A percentile compares a stretch with the other conserved stretches of the same genome.
Conservation (phyloP, 2,329 filamentous ascomycete genomes). For the Davidsoniella eucalypti region DNA sequence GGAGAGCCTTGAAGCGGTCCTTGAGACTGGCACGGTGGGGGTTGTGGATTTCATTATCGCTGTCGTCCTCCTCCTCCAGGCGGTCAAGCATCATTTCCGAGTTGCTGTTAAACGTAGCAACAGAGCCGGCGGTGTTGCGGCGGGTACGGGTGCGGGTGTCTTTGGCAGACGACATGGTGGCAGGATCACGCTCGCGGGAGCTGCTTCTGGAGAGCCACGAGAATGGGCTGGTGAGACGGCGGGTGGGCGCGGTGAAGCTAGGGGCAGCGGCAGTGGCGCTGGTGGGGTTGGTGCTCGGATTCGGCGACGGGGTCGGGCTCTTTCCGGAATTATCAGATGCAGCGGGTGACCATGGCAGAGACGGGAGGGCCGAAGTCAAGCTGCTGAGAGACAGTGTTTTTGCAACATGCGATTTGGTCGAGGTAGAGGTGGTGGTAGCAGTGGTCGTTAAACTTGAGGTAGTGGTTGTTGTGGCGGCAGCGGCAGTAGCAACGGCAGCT, state of each 20-base stretch:
- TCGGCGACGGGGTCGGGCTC: slow-evolving; percentile 23
- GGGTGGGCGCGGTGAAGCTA: slow-evolving; percentile 24
- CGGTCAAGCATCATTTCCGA: slow-evolving; percentile 63
- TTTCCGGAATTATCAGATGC: slow-evolving; percentile 30
- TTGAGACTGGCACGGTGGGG: slow-evolving; percentile 44
- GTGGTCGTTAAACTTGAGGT: background rate
- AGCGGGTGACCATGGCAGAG: slow-evolving; percentile 54
- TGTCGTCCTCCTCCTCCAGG: slow-evolving; percentile 54
- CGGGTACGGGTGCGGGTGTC: slow-evolving; percentile 24
- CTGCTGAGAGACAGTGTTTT: slow-evolving; percentile 50
- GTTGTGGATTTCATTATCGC: slow-evolving; percentile 18
- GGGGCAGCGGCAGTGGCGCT: slow-evolving; percentile 15
- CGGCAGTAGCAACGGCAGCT: background rate
- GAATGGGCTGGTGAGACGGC: slow-evolving; percentile 79
- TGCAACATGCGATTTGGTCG: slow-evolving; percentile 10
- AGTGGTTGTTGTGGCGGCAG: background rate
- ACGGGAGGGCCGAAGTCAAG: slow-evolving; percentile 54
- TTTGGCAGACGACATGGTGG: slow-evolving; percentile 41
- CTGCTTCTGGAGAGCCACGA: slow-evolving; percentile 57
- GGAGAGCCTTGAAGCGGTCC: slow-evolving; percentile 62
- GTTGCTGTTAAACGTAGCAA: slow-evolving; percentile 64
- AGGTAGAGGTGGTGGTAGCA: slow-evolving; percentile 8
- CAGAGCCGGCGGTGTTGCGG: slow-evolving; percentile 65
- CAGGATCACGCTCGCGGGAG: slow-evolving; percentile 25
- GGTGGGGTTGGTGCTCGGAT: slow-evolving; percentile 17